Conservation (phyloP, 2,329 filamentous ascomycete species). For the Monosporascus sp. region DNA sequence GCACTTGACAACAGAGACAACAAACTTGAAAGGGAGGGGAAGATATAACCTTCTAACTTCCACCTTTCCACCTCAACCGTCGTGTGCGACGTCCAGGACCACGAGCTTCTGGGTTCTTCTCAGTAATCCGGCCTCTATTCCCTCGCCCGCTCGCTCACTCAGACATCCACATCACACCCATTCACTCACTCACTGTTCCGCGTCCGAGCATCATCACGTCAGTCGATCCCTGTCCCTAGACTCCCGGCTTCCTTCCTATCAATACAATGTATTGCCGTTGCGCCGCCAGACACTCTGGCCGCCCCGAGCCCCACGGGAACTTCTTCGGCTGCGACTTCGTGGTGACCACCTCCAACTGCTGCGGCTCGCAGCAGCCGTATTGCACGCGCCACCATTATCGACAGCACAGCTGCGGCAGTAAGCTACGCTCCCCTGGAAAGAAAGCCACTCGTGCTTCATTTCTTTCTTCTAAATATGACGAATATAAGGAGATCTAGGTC, state of each 20-base stretch:
- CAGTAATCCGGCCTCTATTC: no score
- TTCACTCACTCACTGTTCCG: neutral
- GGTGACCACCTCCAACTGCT: neutral
- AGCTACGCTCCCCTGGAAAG: neutral
- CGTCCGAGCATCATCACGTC: neutral
- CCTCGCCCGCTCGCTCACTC: neutral
- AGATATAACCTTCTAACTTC: no score
- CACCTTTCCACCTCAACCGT: no score
- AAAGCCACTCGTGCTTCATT: neutral
- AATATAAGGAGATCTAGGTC: neutral
- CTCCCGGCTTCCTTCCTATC: neutral
- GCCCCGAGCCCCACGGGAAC: neutral
- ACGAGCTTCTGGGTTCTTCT: no score
- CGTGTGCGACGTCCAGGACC: no score
- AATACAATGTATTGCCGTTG: neutral
- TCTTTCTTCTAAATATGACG: no score
- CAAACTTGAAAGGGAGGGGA: no score
- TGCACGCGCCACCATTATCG: neutral
- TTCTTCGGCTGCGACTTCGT: neutral
- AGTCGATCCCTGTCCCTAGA: neutral
- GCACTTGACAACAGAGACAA: neutral
- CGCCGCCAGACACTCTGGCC: neutral
- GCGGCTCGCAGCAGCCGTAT: neutral
- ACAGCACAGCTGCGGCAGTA: neutral
- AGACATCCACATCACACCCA: neutral